phyloP scores from a whole-genome alignment of 495 filamentous ascomycete genomes.

The Viridothelium virens region DNA sequence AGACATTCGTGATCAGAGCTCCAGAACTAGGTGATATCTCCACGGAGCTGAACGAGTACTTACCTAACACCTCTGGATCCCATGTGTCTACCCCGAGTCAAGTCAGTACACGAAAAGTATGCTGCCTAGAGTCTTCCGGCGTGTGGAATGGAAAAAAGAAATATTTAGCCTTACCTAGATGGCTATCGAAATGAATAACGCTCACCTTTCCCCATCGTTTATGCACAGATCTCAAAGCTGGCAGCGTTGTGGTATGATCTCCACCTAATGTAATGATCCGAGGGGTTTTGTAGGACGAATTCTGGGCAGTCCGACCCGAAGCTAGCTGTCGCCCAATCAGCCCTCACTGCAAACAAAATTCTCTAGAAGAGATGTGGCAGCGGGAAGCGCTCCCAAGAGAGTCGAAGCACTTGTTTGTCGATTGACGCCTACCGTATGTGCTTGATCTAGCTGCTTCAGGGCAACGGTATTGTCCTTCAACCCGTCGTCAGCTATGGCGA shows the following conservation, averaged over 20 bases:
- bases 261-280: conserved; percentile 46
- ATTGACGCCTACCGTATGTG: conserved; percentile 35
- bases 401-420: neutral
- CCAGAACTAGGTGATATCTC: neutral
- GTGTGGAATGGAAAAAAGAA: neutral
- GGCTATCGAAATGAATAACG: conserved; percentile 50
- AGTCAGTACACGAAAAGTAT: conserved; percentile 11
- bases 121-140: neutral
- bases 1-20: conserved; percentile 10
- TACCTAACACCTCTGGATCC: conserved; percentile 42
- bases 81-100: conserved; percentile 37
- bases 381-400: conserved; percentile 3
- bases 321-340: conserved; percentile 22
- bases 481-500: conserved; percentile 9
- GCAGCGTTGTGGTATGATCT: conserved; percentile 47
- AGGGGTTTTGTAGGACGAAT: conserved; percentile 30
- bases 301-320: conserved; percentile 28
- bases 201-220: conserved; percentile 42
- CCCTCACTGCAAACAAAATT: neutral
- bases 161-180: conserved; percentile 36
- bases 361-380: neutral
- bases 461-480: conserved; percentile 45
- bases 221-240: conserved; percentile 41
- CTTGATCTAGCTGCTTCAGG: conserved; percentile 43
- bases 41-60: conserved; percentile 9